phyloP scores from a whole-genome alignment of 139 green algal species.

The Edaphochlamys debaryana region DNA sequence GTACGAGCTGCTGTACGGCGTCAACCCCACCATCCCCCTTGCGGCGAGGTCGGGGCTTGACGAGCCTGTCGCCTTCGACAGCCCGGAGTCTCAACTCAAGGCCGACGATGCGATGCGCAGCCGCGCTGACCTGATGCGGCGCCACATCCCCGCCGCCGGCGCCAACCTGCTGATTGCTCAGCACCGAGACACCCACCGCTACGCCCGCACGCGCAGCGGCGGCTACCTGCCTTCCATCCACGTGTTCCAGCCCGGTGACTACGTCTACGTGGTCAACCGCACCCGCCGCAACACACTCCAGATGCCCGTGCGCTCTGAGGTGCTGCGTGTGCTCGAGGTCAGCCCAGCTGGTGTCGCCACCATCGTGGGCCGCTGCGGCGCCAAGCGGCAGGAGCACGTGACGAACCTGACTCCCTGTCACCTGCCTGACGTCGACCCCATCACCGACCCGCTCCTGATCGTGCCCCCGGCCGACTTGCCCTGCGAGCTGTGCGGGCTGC shows the following conservation, averaged over 20 bases:
- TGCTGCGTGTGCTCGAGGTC: slow-evolving; percentile 3
- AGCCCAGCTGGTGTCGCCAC: neutral
- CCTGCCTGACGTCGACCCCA: slow-evolving; percentile 2
- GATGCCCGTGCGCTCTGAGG: neutral
- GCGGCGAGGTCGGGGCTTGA: neutral
- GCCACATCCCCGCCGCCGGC: neutral
- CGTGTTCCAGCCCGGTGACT: slow-evolving; percentile 20
- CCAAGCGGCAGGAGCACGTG: neutral
- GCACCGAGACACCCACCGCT: slow-evolving; percentile 35
- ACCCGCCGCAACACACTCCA: slow-evolving; percentile 13
- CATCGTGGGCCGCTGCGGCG: slow-evolving; percentile 25
- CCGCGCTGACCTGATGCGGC: neutral
- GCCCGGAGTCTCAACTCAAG: neutral
- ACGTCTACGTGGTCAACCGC: slow-evolving; percentile 20
- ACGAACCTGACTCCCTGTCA: neutral
- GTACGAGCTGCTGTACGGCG: slow-evolving; percentile 40
- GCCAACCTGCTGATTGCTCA: slow-evolving; percentile 44
- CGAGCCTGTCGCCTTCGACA: slow-evolving; percentile 9
- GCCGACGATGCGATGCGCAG: neutral
- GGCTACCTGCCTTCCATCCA: neutral
- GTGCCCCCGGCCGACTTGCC: neutral
- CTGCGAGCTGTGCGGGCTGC: slow-evolving; percentile 26
- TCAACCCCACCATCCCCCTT: slow-evolving; percentile 9
- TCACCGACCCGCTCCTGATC: neutral
- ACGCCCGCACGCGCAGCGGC: slow-evolving; percentile 6